Conservation (phyloP, 768 basidiomycete genomes). For the Podaxis carcinomalis region DNA sequence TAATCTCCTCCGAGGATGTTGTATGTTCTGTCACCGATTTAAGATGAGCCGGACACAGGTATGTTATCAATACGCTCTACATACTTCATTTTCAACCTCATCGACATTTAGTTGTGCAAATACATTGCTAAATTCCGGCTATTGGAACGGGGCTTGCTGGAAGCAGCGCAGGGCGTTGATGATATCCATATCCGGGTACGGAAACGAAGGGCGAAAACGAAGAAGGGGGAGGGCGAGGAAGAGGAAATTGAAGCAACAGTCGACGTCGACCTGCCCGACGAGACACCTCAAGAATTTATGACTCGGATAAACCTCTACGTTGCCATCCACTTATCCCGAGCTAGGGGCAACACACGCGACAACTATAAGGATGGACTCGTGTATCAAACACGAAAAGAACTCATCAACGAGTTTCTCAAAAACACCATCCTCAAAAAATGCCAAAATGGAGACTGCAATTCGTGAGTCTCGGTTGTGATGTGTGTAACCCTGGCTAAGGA, state of each 20-base stretch:
- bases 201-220: slow-evolving; percentile 25
- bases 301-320: slow-evolving; percentile 65
- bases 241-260: slow-evolving; percentile 37
- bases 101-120: slow-evolving; percentile 58
- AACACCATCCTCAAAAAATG: slow-evolving; percentile 68
- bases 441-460: slow-evolving; percentile 69
- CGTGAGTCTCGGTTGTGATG: slow-evolving; percentile 47
- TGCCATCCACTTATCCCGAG: slow-evolving; percentile 43
- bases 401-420: slow-evolving; percentile 80
- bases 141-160: slow-evolving; percentile 84
- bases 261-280: slow-evolving; percentile 42
- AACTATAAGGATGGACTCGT: slow-evolving; percentile 86
- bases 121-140: slow-evolving; percentile 84
- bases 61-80: slow-evolving; percentile 14
- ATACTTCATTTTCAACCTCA: slow-evolving; percentile 5
- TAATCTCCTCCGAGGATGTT: slow-evolving; percentile 80
- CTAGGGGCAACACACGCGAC: slow-evolving; percentile 59
- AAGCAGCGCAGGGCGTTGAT: slow-evolving; percentile 76
- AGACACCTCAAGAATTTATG: slow-evolving; percentile 60
- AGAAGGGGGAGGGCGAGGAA: slow-evolving; percentile 34
- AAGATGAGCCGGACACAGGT: slow-evolving; percentile 76
- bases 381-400: slow-evolving; percentile 79
- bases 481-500: slow-evolving; percentile 6
- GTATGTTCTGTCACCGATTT: slow-evolving; percentile 93
- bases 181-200: slow-evolving; percentile 47